Percentiles rank a stretch among this genome's conserved stretches.
phyloP scores from a whole-genome alignment of 2,329 filamentous ascomycete genomes.

The Alternaria panax region DNA sequence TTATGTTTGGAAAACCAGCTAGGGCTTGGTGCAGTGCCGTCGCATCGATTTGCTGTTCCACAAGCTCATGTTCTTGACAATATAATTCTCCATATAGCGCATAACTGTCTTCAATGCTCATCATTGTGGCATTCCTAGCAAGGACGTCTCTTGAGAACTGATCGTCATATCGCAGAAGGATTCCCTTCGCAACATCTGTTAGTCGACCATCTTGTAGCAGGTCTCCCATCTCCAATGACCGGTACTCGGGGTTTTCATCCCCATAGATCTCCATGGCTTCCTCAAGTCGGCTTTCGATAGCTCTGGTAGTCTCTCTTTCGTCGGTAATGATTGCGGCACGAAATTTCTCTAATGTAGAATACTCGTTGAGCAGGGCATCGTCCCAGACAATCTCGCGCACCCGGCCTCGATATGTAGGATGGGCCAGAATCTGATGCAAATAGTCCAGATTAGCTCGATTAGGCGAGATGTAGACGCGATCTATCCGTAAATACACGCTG shows the following conservation, averaged over 20 bases:
- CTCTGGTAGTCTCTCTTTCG: conserved; percentile 14
- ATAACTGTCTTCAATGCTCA: conserved; percentile 36
- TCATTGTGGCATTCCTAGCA: conserved; percentile 21
- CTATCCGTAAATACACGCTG: conserved; percentile 37
- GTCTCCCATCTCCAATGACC: conserved; percentile 17
- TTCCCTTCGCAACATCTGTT: conserved; percentile 25
- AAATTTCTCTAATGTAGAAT: conserved; percentile 22
- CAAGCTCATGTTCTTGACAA: conserved; percentile 42
- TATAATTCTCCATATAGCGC: conserved; percentile 44
- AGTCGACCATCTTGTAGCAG: conserved; percentile 20
- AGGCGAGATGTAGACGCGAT: conserved; percentile 53
- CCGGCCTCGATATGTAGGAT: conserved; percentile 41
- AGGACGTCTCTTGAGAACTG: conserved; percentile 22
- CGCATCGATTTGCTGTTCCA: conserved; percentile 37
- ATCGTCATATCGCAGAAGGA: conserved; percentile 23
- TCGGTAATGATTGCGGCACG: conserved; percentile 23
- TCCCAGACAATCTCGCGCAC: conserved; percentile 55
- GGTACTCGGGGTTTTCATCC: conserved; percentile 11
- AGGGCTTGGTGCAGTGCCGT: conserved; percentile 47
- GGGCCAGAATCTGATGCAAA: conserved; percentile 47
- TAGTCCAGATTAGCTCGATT: conserved; percentile 52
- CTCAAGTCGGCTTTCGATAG: conserved; percentile 19
- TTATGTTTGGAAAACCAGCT: conserved; percentile 46
- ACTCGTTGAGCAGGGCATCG: conserved; percentile 41
- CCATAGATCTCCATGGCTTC: conserved; percentile 12